Percentiles rank a stretch among this genome's conserved stretches.
phyloP scores from a whole-genome alignment of 1,284 basidiomycete species.

The Phlebopus sp. region DNA sequence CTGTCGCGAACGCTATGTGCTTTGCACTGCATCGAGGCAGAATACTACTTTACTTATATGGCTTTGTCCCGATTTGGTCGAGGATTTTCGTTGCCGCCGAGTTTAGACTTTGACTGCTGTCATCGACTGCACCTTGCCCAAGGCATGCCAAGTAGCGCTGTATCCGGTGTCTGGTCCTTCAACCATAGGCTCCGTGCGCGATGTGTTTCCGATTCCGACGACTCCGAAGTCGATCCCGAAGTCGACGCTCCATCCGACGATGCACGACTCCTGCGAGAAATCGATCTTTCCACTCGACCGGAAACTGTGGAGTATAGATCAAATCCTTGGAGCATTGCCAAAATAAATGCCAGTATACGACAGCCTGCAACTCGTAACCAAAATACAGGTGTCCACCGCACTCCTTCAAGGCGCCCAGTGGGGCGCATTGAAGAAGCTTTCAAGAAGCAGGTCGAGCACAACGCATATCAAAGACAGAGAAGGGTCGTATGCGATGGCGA shows the following conservation, averaged over 20 bases:
- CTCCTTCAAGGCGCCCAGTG: not conserved
- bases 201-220: conserved; percentile 25
- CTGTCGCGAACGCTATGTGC: too few species aligned
- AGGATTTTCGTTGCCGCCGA: too few species aligned
- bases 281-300: conserved; percentile 57
- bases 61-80: too few species aligned
- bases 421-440: conserved; percentile 30
- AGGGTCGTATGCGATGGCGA: not conserved
- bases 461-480: not conserved
- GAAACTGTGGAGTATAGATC: conserved; percentile 62
- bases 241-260: conserved; percentile 21
- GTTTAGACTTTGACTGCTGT: too few species aligned
- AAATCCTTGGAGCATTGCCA: conserved; percentile 75
- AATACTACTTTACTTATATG: too few species aligned
- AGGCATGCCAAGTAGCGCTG: not conserved
- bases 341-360: conserved; percentile 63
- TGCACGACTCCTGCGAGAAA: conserved; percentile 41
- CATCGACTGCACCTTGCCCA: not conserved
- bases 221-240: conserved; percentile 9
- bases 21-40: too few species aligned
- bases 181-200: conserved; percentile 24
- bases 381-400: not conserved
- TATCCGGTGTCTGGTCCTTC: conserved; percentile 31
- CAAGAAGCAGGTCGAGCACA: conserved; percentile 18
- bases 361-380: conserved; percentile 9